Evolutionary conservation across 1,284 basidiomycete species (phyloP), one percentile per base, ranked within the genome.

Genomic region (Blastosporella zonata): DNA sequence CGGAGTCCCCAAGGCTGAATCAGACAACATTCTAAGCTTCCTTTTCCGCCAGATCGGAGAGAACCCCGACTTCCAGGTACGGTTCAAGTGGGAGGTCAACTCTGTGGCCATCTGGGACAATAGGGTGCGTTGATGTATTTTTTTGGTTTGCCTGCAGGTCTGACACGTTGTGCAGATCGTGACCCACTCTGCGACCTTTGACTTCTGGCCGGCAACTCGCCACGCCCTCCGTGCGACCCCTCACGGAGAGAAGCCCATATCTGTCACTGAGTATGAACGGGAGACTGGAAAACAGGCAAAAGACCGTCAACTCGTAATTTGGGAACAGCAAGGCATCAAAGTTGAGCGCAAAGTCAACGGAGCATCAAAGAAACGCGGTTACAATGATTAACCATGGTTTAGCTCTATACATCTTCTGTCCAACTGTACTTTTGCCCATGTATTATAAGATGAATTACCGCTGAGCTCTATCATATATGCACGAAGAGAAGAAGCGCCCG

Each of bases 161-260:
- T 49, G 2, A 50, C 37, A 38, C 39, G 31, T 20, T 35, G 15
- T 2, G 35, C 49, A 86, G 84, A 64, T 89, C 52, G 81, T 83
- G 37, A 87, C 77, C 20, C 89, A 92, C 60, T 80, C 82, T 7
- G 89, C 87, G 8, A 88, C 81, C 4, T 87, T 86, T 59, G 84
- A 88, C 66, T 87, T 86, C 66, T 88, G 79, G 81, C 84, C 85
- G 18, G 75, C 78, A 37, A 79, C 74, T 38, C 78, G 90, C 43
- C 89, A 92, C 61, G 89, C 87, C 6, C 70, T 91, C 38, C 81
- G 90, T 43, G 83, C 84, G n/a, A 92, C 90, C 2, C 89, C 89
- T 41, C 87, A 86, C 55, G 90, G 81, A 20, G 87, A 92, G 65
- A 77, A 75, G 49, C 90, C 90, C 1, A 71, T 75, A 17, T 87